Percentiles rank a stretch among this genome's conserved stretches.
Conservation (phyloP, 805 yeast species). For the Wickerhamiella bombiphila region DNA sequence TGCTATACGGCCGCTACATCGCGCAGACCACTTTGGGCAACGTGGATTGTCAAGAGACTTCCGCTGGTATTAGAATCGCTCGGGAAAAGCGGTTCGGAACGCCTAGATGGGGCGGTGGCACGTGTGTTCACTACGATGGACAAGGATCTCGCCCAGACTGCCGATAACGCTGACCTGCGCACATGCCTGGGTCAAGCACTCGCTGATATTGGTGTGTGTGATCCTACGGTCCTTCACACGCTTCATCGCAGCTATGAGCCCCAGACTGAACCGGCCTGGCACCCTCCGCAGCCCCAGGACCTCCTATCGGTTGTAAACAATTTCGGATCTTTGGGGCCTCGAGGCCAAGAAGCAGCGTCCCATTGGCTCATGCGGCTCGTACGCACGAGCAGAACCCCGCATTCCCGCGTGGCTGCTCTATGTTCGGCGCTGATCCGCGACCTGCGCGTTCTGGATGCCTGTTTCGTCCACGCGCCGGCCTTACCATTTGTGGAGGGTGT, state of each 20-base stretch:
- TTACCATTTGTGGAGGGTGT: not conserved
- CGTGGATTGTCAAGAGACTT: conserved; percentile 32
- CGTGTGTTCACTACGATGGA: conserved; percentile 19
- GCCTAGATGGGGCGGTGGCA: conserved; percentile 24
- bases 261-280: conserved; percentile 4
- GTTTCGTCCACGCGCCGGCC: not conserved
- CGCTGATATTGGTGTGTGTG: conserved; percentile 16
- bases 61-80: conserved; percentile 31
- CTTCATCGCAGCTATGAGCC: conserved; percentile 13
- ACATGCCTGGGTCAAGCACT: conserved; percentile 13
- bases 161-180: conserved; percentile 10
- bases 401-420: not conserved
- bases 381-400: not conserved
- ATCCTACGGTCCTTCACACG: conserved; percentile 15
- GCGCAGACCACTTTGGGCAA: conserved; percentile 29
- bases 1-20: conserved; percentile 27
- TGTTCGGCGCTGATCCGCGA: not conserved
- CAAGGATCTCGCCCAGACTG: conserved; percentile 14
- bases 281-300: not conserved
- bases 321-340: not conserved
- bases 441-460: not conserved
- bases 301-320: not conserved
- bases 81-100: conserved; percentile 19
- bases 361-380: not conserved
- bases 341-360: not conserved